Evolutionary conservation across 176 grass and related monocot species (phyloP).

Genomic region (Alopecurus myosuroides): DNA sequence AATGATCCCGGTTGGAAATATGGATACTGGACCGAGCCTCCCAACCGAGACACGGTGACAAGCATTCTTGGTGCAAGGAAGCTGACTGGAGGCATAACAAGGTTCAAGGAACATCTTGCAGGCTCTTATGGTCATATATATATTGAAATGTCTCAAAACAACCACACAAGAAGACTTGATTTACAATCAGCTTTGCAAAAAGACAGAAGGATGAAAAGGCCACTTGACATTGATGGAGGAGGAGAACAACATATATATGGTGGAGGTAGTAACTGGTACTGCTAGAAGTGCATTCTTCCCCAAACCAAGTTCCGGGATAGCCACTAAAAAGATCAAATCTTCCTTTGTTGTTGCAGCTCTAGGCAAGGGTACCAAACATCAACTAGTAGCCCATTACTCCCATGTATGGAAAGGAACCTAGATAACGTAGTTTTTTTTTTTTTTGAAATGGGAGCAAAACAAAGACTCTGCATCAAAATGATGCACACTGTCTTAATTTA

Average conservation of each 20-base stretch:
- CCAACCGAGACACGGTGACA: neutral
- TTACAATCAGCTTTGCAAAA: neutral
- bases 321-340: neutral
- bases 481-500: no score
- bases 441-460: no score
- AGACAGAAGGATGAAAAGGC: neutral
- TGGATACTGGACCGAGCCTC: neutral
- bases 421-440: no score
- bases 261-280: neutral
- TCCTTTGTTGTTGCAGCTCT: neutral
- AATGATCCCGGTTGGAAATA: neutral
- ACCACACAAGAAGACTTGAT: neutral
- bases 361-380: neutral
- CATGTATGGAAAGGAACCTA: neutral
- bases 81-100: neutral
- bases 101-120: neutral
- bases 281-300: neutral
- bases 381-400: neutral
- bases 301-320: neutral
- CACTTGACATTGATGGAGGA: no score
- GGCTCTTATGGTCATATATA: neutral
- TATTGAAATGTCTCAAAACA: neutral
- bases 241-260: neutral
- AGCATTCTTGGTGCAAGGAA: neutral
- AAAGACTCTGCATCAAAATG: no score